A percentile compares a stretch with the other conserved stretches of the same genome.
Conservation (phyloP, 2,329 filamentous ascomycete genomes). For the Phyllosticta paracitricarpa region DNA sequence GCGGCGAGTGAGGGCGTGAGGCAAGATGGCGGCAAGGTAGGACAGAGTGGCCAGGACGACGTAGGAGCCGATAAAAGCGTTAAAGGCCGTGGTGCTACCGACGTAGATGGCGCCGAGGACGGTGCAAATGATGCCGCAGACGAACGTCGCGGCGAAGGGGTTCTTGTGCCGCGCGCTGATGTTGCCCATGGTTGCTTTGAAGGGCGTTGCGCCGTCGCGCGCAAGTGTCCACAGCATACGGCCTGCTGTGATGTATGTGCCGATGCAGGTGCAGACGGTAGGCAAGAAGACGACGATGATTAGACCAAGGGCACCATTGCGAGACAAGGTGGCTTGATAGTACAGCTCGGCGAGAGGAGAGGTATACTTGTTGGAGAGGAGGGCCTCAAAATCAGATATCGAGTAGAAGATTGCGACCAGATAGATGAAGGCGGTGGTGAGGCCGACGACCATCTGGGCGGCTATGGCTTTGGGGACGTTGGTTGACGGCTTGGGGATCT, state of each 20-base stretch:
- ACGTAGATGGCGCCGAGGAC: slow-evolving; percentile 56
- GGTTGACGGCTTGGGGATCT: slow-evolving; percentile 21
- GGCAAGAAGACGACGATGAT: slow-evolving; percentile 46
- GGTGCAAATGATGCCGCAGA: slow-evolving; percentile 41
- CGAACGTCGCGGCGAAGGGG: slow-evolving; percentile 47
- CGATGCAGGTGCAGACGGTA: slow-evolving; percentile 42
- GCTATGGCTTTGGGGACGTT: slow-evolving; percentile 34
- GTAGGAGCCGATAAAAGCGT: slow-evolving; percentile 54
- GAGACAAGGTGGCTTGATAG: slow-evolving; percentile 35
- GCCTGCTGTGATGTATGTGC: slow-evolving; percentile 51
- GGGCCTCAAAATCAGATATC: slow-evolving; percentile 47
- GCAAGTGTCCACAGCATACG: slow-evolving; percentile 54
- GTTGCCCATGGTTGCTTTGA: slow-evolving; percentile 35
- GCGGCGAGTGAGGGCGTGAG: slow-evolving; percentile 31
- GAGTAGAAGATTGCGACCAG: slow-evolving; percentile 42
- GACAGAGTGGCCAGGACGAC: slow-evolving; percentile 46
- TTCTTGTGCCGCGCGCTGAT: slow-evolving; percentile 39
- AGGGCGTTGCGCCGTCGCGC: slow-evolving; percentile 48
- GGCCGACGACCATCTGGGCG: slow-evolving; percentile 28
- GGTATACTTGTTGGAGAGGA: slow-evolving; percentile 38
- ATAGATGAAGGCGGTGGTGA: slow-evolving; percentile 27
- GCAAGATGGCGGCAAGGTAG: slow-evolving; percentile 54
- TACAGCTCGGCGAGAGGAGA: slow-evolving; percentile 62
- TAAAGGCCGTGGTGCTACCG: slow-evolving; percentile 56
- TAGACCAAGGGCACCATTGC: slow-evolving; percentile 32